Evolutionary conservation across 768 basidiomycete genomes (phyloP), one percentile per base, ranked within the genome.

Genomic region (Saitozyma podzolica): DNA sequence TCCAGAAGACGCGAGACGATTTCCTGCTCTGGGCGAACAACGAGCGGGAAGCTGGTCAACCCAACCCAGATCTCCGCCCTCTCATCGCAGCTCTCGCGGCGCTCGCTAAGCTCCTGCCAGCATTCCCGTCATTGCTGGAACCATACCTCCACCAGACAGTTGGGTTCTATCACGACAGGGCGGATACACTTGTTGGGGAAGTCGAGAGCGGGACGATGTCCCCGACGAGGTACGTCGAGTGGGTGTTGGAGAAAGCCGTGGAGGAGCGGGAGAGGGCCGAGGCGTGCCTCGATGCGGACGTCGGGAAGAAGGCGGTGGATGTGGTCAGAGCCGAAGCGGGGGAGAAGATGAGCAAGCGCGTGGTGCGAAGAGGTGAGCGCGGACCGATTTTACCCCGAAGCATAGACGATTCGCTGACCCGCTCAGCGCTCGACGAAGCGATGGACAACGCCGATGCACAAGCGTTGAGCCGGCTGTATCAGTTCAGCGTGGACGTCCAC

Each of bases 351-450:
- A 61, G 63, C n/a, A 59, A 66, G 11, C 57, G 57, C 53, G 57
- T 77, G 17, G 59, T 73, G 0, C 40, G 59, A 20, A 40, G 49
- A 52, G 74, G 75, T 77, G 41, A 67, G 73, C 52, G 51, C 37
- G n/a, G 13, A 50, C n/a, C n/a, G n/a, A n/a, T n/a, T n/a, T n/a
- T n/a, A n/a, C n/a, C n/a, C n/a, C n/a, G n/a, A n/a, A n/a, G n/a
- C n/a, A n/a, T n/a, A n/a, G n/a, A n/a, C n/a, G n/a, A n/a, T n/a
- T n/a, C n/a, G 56, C 62, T 63, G 51, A 62, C 39, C 20, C 17
- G 29, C 16, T 8, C 50, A 77, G 75, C 76, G 0, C 54, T 77
- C 42, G 73, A 75, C 42, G 78, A 79, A 60, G 69, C 73, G 3
- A 75, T 79, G 74, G 68, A 77, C 42, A n/a, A 9, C 8, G 58